Percentiles rank a stretch among this genome's conserved stretches.
phyloP scores from a whole-genome alignment of 305 asterid genomes.

The Fraxinus dipetala region DNA sequence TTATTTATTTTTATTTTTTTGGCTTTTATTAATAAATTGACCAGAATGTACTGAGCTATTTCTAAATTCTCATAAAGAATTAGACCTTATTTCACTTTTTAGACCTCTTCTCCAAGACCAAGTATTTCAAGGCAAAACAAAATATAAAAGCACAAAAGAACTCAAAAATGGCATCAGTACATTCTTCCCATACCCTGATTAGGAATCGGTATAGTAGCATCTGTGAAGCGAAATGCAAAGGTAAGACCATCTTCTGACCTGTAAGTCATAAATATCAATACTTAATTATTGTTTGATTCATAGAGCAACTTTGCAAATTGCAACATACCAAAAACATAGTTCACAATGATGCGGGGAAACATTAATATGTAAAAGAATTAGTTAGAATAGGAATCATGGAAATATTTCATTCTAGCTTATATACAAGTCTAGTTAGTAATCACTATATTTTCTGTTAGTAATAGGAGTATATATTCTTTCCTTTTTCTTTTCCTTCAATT shows the following conservation, averaged over 20 bases:
- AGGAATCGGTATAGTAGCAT: constrained; percentile 68
- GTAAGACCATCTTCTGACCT: constrained; percentile 98
- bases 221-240: constrained; percentile 95
- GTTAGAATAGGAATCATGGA: background rate
- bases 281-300: constrained; percentile 4
- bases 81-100: constrained; percentile 8
- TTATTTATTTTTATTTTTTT: background rate
- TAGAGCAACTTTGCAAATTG: background rate
- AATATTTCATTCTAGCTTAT: background rate
- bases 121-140: background rate
- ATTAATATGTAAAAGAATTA: background rate
- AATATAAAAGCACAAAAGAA: constrained; percentile 3
- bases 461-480: background rate
- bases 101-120: background rate
- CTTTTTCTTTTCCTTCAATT: background rate
- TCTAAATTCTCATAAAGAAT: background rate
- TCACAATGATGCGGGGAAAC: constrained; percentile 20
- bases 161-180: constrained; percentile 21
- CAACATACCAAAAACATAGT: constrained; percentile 13
- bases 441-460: background rate
- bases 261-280: constrained; percentile 27
- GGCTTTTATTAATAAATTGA: background rate
- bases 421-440: background rate
- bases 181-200: constrained; percentile 69
- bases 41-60: background rate